phyloP scores from a whole-genome alignment of 2,329 filamentous ascomycete genomes.

The Penicillium sp. region DNA sequence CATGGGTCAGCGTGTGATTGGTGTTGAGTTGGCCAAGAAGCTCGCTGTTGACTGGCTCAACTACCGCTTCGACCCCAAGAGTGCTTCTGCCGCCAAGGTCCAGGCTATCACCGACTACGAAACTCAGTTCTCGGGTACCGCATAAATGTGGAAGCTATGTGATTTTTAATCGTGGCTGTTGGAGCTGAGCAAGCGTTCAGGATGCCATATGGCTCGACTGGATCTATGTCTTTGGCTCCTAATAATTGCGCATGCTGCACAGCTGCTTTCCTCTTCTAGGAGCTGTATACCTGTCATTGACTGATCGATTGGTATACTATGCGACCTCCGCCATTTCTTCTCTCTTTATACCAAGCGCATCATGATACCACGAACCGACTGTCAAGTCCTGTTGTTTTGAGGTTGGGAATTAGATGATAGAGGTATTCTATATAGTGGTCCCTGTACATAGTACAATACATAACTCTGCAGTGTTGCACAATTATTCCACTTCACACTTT shows the following conservation, averaged over 20 bases:
- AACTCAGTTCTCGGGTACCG: constrained; percentile 39
- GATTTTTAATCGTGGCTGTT: neutral
- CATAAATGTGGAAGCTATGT: constrained; percentile 17
- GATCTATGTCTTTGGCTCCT: neutral
- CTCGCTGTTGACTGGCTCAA: constrained; percentile 81
- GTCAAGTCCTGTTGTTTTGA: constrained; percentile 24
- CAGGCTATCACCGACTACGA: constrained; percentile 55
- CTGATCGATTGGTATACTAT: neutral
- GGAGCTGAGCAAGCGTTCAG: neutral
- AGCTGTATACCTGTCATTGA: neutral
- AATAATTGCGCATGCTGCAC: neutral
- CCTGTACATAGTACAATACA: constrained; percentile 28
- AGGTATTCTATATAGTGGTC: constrained; percentile 20
- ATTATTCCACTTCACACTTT: neutral
- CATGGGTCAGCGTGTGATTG: constrained; percentile 83
- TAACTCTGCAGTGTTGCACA: constrained; percentile 5
- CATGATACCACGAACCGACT: constrained; percentile 41
- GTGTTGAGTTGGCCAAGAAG: constrained; percentile 77
- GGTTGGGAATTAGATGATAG: constrained; percentile 26
- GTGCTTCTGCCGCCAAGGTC: constrained; percentile 67
- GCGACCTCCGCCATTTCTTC: constrained; percentile 4
- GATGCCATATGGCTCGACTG: neutral
- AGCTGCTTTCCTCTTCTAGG: neutral
- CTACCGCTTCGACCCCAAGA: constrained; percentile 76
- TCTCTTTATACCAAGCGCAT: constrained; percentile 32